Evolutionary conservation across 176 grass and related monocot species (phyloP).

Genomic region (Aegilops tauschii): DNA sequence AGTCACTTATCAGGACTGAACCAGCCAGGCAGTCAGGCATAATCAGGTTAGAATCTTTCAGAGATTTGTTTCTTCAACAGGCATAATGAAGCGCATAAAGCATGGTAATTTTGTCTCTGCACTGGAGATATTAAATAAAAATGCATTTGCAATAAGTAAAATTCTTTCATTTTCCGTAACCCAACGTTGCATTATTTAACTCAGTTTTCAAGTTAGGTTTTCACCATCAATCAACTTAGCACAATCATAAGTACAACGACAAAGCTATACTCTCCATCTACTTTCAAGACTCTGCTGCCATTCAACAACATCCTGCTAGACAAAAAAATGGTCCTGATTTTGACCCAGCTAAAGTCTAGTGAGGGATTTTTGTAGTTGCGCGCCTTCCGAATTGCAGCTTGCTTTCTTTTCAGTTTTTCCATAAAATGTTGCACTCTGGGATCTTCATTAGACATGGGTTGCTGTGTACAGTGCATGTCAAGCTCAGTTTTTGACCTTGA

Average conservation of each 20-base stretch:
- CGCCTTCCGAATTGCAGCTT: background rate
- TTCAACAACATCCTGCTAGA: background rate
- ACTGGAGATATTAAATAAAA: background rate
- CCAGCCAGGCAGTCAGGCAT: background rate
- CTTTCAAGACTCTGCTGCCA: background rate
- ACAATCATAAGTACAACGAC: background rate
- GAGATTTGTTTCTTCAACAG: too few species aligned
- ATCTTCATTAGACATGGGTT: background rate
- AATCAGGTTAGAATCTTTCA: background rate
- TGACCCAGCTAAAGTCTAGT: background rate
- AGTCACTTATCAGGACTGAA: background rate
- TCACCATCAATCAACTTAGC: background rate
- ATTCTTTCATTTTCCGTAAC: background rate
- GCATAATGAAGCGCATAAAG: background rate
- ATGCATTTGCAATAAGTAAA: background rate
- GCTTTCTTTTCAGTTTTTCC: background rate
- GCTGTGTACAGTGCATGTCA: background rate
- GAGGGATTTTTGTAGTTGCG: background rate
- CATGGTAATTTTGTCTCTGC: background rate
- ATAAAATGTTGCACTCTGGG: background rate
- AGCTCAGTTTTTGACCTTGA: background rate
- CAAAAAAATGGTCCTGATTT: background rate
- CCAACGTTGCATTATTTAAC: background rate
- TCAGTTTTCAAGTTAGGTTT: background rate
- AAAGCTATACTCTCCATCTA: background rate